Percentiles rank a stretch among this genome's conserved stretches.
These are phyloP conservation scores for Penicillium fimorum DNA, from an alignment of 495 filamentous ascomycete genomes.

Conservation along the genomic window DNA sequence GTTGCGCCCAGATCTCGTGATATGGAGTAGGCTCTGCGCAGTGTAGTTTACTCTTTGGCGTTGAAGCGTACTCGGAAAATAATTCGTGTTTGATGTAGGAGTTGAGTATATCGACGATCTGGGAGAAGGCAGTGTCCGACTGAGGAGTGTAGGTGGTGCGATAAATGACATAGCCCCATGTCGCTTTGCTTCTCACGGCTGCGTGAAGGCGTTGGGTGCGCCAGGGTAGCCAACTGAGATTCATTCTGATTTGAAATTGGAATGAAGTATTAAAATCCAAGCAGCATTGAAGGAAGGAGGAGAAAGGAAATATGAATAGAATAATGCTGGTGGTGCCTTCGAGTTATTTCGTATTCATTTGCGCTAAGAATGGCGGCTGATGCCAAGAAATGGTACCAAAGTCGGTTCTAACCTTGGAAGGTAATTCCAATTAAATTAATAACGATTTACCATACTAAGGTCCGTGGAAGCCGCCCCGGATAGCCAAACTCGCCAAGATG, in stretches of 20 bases:
- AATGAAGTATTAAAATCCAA: too few relatives aligned
- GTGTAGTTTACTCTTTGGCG: not conserved
- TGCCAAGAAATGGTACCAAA: too few relatives aligned
- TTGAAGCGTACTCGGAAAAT: not conserved
- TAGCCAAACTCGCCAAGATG: too few relatives aligned
- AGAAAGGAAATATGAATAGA: too few relatives aligned
- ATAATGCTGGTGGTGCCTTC: too few relatives aligned
- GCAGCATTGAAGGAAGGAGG: too few relatives aligned
- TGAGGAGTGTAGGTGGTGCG: constrained; percentile 10
- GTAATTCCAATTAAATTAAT: too few relatives aligned
- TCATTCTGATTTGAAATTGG: not conserved
- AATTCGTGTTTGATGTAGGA: constrained; percentile 5
- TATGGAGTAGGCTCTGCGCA: not conserved
- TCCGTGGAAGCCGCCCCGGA: too few relatives aligned
- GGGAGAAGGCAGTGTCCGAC: constrained; percentile 1
- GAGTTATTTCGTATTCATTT: too few relatives aligned
- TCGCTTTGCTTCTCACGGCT: not conserved
- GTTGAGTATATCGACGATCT: constrained; percentile 4
- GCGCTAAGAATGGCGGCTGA: too few relatives aligned
- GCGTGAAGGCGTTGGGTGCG: not conserved
- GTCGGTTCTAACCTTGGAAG: too few relatives aligned
- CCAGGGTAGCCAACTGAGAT: constrained; percentile 2
- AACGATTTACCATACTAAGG: too few relatives aligned
- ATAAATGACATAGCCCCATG: constrained; percentile 12
- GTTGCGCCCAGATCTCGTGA: not conserved